Percentiles rank a stretch among this genome's conserved stretches.
Evolutionary conservation across 768 basidiomycete species (phyloP).

Genomic region (Russula griseocarnosa): DNA sequence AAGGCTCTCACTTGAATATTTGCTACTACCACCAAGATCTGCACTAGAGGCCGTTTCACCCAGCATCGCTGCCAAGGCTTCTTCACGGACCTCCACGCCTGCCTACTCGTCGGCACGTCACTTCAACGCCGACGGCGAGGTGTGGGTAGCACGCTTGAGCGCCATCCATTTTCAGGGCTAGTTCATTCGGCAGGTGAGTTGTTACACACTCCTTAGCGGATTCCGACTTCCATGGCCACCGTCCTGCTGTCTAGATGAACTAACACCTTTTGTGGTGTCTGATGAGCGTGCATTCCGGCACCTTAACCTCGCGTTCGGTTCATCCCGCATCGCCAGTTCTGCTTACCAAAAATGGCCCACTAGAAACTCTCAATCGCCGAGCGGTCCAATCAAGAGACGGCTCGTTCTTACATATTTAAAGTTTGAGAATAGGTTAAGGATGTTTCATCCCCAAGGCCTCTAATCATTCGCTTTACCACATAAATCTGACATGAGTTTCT

Average conservation of each 20-base stretch:
- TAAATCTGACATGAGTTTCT: slow-evolving; percentile 55
- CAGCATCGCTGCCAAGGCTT: slow-evolving; percentile 73
- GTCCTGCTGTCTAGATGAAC: slow-evolving; percentile 85
- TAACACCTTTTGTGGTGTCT: slow-evolving; percentile 83
- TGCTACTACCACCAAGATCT: slow-evolving; percentile 88
- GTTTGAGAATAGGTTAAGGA: slow-evolving; percentile 82
- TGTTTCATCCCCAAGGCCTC: slow-evolving; percentile 40
- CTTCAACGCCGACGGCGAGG: slow-evolving; percentile 68
- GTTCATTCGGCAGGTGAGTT: slow-evolving; percentile 49
- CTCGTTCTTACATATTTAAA: slow-evolving; percentile 60
- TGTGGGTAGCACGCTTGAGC: slow-evolving; percentile 84
- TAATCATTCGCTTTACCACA: slow-evolving; percentile 85
- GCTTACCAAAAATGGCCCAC: slow-evolving; percentile 73
- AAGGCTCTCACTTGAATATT: slow-evolving; percentile 55
- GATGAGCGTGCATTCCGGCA: slow-evolving; percentile 78
- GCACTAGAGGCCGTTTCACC: slow-evolving; percentile 76
- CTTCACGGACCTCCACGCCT: slow-evolving; percentile 74
- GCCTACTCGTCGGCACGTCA: slow-evolving; percentile 72
- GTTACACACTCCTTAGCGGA: no score
- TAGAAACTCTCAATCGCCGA: slow-evolving; percentile 60
- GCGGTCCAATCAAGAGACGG: slow-evolving; percentile 49
- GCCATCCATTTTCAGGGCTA: slow-evolving; percentile 90
- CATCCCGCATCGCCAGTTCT: slow-evolving; percentile 70
- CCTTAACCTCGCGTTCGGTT: slow-evolving; percentile 73
- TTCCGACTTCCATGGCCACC: no score